A percentile compares a stretch with the other conserved stretches of the same genome.
Evolutionary conservation across 805 yeast genomes (phyloP).

Genomic region (Dipodascus albidus): DNA sequence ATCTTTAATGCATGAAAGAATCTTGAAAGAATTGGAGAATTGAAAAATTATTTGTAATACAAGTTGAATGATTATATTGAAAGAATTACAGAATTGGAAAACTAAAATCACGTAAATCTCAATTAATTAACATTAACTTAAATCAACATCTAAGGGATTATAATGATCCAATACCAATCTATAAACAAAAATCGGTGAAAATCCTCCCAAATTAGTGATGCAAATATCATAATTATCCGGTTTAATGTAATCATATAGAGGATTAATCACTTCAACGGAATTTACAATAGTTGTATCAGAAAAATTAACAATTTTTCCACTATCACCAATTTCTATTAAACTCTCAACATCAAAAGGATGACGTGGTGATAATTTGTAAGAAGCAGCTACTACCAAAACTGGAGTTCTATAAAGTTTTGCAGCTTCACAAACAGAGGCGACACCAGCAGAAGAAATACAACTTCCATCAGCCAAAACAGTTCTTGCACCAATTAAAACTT

Average conservation of each 20-base stretch:
- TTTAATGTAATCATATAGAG: conserved; percentile 78
- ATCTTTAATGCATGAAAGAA: too few relatives aligned
- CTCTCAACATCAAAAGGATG: conserved; percentile 84
- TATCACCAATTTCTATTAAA: conserved; percentile 81
- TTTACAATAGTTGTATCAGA: conserved; percentile 59
- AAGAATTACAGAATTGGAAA: too few relatives aligned
- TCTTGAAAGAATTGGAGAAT: too few relatives aligned
- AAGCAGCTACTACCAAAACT: conserved; percentile 88
- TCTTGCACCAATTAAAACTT: conserved; percentile 85
- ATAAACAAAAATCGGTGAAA: conserved; percentile 90
- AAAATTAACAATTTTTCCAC: conserved; percentile 77
- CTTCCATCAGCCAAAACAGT: conserved; percentile 97
- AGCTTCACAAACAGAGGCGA: conserved; percentile 85
- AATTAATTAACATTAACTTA: background rate
- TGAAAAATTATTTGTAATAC: too few relatives aligned
- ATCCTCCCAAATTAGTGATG: conserved; percentile 93
- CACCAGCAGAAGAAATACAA: conserved; percentile 80
- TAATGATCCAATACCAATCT: conserved; percentile 92
- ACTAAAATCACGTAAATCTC: too few relatives aligned
- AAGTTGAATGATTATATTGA: too few relatives aligned
- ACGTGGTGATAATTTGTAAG: conserved; percentile 83
- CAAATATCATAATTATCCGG: conserved; percentile 92
- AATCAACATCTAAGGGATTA: conserved; percentile 54
- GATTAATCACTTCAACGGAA: conserved; percentile 73
- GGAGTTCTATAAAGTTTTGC: conserved; percentile 96